Evolutionary conservation across 78 protist species (phyloP).

Genomic region (Dictyostelium discoideum): DNA sequence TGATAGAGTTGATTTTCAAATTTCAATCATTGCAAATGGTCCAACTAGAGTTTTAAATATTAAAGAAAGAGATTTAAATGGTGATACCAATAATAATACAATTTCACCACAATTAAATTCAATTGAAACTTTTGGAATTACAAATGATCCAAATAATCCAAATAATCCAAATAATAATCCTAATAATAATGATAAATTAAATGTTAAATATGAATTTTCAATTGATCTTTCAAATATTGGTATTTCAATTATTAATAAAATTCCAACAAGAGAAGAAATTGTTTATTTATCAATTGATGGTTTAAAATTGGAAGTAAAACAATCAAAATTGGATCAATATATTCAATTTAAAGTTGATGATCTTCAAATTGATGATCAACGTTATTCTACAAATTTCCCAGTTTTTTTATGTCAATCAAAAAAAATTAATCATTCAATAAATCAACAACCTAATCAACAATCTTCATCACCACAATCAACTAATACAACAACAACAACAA

Average conservation of each 20-base stretch:
- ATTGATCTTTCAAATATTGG: slow-evolving; percentile 30
- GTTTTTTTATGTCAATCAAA: slow-evolving; percentile 67
- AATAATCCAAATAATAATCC: background rate
- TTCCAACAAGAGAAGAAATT: slow-evolving; percentile 55
- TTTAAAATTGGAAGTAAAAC: slow-evolving; percentile 43
- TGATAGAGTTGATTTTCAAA: slow-evolving; percentile 38
- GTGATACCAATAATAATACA: background rate
- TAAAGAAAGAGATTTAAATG: background rate
- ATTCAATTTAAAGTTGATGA: slow-evolving; percentile 60
- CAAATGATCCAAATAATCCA: background rate
- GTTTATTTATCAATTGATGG: slow-evolving; percentile 56
- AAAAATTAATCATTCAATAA: background rate
- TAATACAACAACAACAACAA: background rate
- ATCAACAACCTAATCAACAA: background rate
- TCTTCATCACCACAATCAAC: background rate
- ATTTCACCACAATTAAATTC: background rate
- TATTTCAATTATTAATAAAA: slow-evolving; percentile 68
- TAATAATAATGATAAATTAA: background rate
- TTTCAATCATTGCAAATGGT: slow-evolving; percentile 41
- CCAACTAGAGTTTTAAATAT: slow-evolving; percentile 57
- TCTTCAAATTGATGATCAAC: slow-evolving; percentile 81
- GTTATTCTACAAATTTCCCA: slow-evolving; percentile 77
- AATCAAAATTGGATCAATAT: slow-evolving; percentile 41
- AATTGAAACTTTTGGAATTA: background rate
- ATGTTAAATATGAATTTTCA: slow-evolving; percentile 5